Base-by-base conservation (phyloP, 768 basidiomycete species). In the Gautieria morchelliformis region DNA sequence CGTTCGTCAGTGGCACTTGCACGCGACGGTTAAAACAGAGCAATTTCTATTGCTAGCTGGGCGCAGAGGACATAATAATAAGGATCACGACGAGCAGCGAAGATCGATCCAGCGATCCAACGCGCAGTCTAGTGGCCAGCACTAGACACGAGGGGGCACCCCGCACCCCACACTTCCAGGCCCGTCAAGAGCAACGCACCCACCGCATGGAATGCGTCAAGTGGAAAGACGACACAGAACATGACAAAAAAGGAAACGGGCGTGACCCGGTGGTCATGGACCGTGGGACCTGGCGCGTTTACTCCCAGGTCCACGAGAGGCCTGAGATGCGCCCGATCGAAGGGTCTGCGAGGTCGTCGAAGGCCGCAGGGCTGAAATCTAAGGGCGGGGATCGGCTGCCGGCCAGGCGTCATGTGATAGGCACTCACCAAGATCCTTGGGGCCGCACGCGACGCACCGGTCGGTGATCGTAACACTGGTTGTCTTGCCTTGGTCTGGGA, bases 281-380 rank as follows among this genome's bases (percentile, higher is more conserved):
- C 47, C 10, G 45, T 50, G 56, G 8, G 32, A 53, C 45, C 22
- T 53, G 62, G 44, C n/a, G 47, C 24, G 42, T 32, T 60, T 59
- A 59, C 52, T 19, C 5, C 76, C 77, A 84, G 17, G 41, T 24
- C 84, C 87, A 88, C 8, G 60, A 64, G 30, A 87, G 66, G 49
- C 63, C 65, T 44, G 17, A 48, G 60, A 89, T 65, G 59, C 84
- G 82, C 12, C 87, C 87, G 10, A 76, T 42, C 37, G 63, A 50
- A 14, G 52, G 45, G 56, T 62, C 59, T 1, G 83, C 79, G 41
- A 89, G 72, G 7, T 60, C 0, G 0, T 62, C 5, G 68, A 89
- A 89, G 9, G 83, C 83, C 7, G 68, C 1, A 6, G 79, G 81
- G 11, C 84, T 81, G 60, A 89, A 75, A 69, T 89, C 61, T 58